Evolutionary conservation across 169 alveolate species (phyloP), one percentile per base, ranked within the genome.

Genomic region (Cryptosporidium baileyi): DNA sequence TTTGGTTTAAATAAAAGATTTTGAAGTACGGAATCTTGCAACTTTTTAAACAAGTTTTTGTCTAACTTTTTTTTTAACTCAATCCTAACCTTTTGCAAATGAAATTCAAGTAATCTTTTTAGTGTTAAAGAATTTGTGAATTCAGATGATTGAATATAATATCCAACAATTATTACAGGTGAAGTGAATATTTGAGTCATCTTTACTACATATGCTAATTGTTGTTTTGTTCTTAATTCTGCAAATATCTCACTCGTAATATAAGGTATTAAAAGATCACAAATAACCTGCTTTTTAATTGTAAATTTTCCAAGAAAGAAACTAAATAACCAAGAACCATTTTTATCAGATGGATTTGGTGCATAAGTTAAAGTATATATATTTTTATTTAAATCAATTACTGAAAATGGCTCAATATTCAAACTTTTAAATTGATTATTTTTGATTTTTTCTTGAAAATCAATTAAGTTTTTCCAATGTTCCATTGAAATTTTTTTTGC

Each of bases 111-210:
- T 28, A 74, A 67, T n/a, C 67, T 57, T 26, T 74, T 51, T 13
- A 74, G 60, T 6, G 57, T 59, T 36, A 74, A 30, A n/a, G 74
- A 60, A 74, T 74, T 74, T 7, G 51, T 74, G 38, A 40, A 74
- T 34, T 74, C 85, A 51, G 85, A 74, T 24, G 85, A 74, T 19
- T 74, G 85, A 9, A 74, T 32, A n/a, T 74, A 74, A 32, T 74
- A 74, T 3, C 85, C 85, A 22, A 74, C 41, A 52, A 74, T 41
- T 7, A 54, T 51, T 19, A 47, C 67, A 24, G 85, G 85, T 13
- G 74, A 74, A 11, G 85, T 51, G 17, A 74, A 54, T 57, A 74
- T n/a, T 22, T 74, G 85, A 24, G 67, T 54, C 15, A 60, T 54
- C 41, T 60, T 74, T 3, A 57, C 85, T 38, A 57, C 57, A 59